phyloP scores from a whole-genome alignment of 129 eudicot genomes.

The Flaveria brownii region DNA sequence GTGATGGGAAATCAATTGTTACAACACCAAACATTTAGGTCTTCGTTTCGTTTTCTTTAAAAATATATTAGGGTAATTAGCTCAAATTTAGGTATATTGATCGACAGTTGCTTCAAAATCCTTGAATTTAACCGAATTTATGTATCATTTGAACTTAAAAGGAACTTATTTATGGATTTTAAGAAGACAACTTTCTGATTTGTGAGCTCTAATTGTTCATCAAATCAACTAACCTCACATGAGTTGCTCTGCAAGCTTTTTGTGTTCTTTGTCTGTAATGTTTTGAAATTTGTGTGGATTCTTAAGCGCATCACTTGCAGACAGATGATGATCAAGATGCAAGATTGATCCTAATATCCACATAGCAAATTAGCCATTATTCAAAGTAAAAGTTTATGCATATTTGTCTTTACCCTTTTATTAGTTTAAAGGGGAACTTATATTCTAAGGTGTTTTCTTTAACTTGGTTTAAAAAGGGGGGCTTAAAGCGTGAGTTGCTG shows the following conservation, averaged over 20 bases:
- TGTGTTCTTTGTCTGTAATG: background rate
- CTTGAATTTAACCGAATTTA: background rate
- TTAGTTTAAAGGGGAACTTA: background rate
- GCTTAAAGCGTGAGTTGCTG: too few species aligned
- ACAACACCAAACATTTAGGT: background rate
- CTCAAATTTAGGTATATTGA: too few species aligned
- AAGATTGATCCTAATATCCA: background rate
- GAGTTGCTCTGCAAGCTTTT: background rate
- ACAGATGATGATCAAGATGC: background rate
- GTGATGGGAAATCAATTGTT: slow-evolving; percentile 3
- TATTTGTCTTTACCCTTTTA: background rate
- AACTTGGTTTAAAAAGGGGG: too few species aligned
- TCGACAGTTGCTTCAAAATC: background rate
- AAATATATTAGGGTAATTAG: slow-evolving; percentile 16
- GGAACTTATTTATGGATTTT: too few species aligned
- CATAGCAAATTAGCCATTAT: background rate
- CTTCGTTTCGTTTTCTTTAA: background rate
- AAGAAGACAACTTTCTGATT: too few species aligned
- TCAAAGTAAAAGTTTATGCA: background rate
- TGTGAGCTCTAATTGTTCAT: background rate
- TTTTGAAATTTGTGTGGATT: background rate
- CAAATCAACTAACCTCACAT: background rate
- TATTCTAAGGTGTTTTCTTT: background rate
- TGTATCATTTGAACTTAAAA: background rate
- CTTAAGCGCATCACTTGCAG: background rate